These are phyloP conservation scores for Phoma herbarum DNA, from an alignment of 2,329 filamentous ascomycete genomes.

Conservation along the genomic window DNA sequence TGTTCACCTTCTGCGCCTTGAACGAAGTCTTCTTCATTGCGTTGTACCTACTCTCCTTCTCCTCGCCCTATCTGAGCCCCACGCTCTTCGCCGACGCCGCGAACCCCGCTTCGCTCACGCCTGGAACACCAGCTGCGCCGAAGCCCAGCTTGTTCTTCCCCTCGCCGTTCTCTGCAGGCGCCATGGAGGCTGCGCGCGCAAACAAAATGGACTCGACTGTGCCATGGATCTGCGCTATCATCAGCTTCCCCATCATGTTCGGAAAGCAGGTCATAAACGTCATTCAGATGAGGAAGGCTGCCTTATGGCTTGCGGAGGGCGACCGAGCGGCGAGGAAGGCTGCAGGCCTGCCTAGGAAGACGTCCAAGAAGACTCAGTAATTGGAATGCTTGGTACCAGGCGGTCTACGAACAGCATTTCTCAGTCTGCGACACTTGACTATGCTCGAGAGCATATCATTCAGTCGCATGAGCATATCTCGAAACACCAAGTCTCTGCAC, in stretches of 20 bases:
- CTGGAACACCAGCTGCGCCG: slow-evolving; percentile 74
- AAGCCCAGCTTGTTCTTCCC: slow-evolving; percentile 78
- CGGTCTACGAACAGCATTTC: background rate
- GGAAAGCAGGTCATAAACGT: slow-evolving; percentile 95
- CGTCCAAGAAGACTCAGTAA: slow-evolving; percentile 39
- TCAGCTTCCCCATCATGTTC: slow-evolving; percentile 87
- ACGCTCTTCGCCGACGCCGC: slow-evolving; percentile 74
- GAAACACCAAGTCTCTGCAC: background rate
- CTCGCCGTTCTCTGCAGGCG: slow-evolving; percentile 89
- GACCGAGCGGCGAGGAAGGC: slow-evolving; percentile 72
- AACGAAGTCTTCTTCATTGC: slow-evolving; percentile 99
- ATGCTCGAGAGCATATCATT: background rate
- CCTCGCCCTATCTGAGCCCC: slow-evolving; percentile 85
- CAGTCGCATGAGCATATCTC: background rate
- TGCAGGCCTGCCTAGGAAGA: slow-evolving; percentile 50
- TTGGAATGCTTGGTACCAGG: background rate
- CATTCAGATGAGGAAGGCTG: slow-evolving; percentile 91
- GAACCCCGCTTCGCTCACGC: slow-evolving; percentile 62
- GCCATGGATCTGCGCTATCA: slow-evolving; percentile 81
- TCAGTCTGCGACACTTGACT: background rate
- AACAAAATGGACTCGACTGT: slow-evolving; percentile 76
- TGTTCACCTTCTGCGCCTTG: slow-evolving; percentile 88
- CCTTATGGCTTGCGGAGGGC: slow-evolving; percentile 91
- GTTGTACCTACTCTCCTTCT: slow-evolving; percentile 96
- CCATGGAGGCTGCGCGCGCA: slow-evolving; percentile 86